phyloP scores from a whole-genome alignment of 2,329 filamentous ascomycete genomes.

The Aureobasidium leucospermi region DNA sequence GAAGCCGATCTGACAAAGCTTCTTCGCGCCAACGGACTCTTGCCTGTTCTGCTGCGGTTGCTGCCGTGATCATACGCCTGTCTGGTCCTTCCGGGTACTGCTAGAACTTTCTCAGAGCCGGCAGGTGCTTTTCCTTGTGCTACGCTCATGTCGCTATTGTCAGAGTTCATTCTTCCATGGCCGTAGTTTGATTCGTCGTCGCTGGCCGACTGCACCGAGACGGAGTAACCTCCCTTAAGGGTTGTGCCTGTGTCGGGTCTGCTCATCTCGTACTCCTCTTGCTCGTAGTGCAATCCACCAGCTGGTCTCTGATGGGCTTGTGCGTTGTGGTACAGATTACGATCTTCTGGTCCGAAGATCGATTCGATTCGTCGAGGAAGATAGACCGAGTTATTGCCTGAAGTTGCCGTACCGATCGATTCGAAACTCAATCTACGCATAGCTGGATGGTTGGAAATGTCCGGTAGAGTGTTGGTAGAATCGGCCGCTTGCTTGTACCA shows the following conservation, averaged over 20 bases:
- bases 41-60: constrained; percentile 26
- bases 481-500: constrained; percentile 64
- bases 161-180: constrained; percentile 3
- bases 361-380: constrained; percentile 63
- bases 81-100: constrained; percentile 14
- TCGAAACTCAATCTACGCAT: constrained; percentile 23
- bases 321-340: constrained; percentile 63
- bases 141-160: constrained; percentile 11
- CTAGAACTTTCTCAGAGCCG: not conserved
- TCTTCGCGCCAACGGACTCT: constrained; percentile 39
- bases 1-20: constrained; percentile 29
- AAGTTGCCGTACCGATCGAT: constrained; percentile 56
- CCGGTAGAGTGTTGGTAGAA: constrained; percentile 1
- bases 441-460: constrained; percentile 12
- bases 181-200: constrained; percentile 1
- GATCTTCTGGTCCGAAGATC: constrained; percentile 68
- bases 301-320: constrained; percentile 44
- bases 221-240: constrained; percentile 7
- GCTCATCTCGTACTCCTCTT: constrained; percentile 15
- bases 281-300: constrained; percentile 38
- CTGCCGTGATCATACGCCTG: not conserved
- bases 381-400: constrained; percentile 54
- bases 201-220: constrained; percentile 15
- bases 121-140: not conserved
- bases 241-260: constrained; percentile 3